phyloP scores from a whole-genome alignment of 2,329 filamentous ascomycete species.

The Neofusicoccum sp. region DNA sequence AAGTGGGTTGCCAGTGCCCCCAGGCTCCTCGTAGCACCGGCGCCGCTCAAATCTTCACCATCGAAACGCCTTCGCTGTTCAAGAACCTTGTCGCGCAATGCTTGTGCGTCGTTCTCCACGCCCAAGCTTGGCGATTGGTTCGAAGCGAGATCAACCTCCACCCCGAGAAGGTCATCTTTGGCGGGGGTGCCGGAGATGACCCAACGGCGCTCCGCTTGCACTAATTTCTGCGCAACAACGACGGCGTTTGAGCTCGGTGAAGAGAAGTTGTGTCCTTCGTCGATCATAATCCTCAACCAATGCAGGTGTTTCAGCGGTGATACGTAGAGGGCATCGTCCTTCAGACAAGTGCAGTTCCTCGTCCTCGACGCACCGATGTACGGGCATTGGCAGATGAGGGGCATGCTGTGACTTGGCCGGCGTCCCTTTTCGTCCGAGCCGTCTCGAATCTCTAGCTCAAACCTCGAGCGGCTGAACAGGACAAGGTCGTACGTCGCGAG shows the following conservation, averaged over 20 bases:
- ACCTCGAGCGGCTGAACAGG: conserved; percentile 72
- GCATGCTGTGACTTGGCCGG: conserved; percentile 23
- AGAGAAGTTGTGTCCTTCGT: conserved; percentile 87
- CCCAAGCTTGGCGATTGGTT: conserved; percentile 34
- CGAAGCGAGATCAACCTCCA: conserved; percentile 61
- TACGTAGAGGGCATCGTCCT: conserved; percentile 47
- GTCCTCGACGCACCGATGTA: conserved; percentile 49
- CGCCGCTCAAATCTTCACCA: conserved; percentile 42
- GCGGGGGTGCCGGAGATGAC: conserved; percentile 90
- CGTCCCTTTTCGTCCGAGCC: conserved; percentile 51
- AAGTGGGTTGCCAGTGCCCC: conserved; percentile 69
- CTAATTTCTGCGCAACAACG: conserved; percentile 55
- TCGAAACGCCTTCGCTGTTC: conserved; percentile 46
- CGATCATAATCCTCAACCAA: conserved; percentile 87
- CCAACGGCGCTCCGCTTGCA: conserved; percentile 73
- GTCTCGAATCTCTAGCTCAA: conserved; percentile 67
- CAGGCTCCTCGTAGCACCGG: conserved; percentile 57
- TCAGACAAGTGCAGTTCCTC: conserved; percentile 49
- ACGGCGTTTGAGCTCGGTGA: conserved; percentile 64
- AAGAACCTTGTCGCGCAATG: conserved; percentile 36
- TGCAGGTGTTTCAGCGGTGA: conserved; percentile 72
- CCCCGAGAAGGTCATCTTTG: conserved; percentile 72
- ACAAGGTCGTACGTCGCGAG: conserved; percentile 74
- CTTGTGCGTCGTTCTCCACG: conserved; percentile 26
- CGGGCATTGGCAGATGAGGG: conserved; percentile 37